Conservation (phyloP, 192 early-diverging fungal species). For the Backusella tarrabulga region DNA sequence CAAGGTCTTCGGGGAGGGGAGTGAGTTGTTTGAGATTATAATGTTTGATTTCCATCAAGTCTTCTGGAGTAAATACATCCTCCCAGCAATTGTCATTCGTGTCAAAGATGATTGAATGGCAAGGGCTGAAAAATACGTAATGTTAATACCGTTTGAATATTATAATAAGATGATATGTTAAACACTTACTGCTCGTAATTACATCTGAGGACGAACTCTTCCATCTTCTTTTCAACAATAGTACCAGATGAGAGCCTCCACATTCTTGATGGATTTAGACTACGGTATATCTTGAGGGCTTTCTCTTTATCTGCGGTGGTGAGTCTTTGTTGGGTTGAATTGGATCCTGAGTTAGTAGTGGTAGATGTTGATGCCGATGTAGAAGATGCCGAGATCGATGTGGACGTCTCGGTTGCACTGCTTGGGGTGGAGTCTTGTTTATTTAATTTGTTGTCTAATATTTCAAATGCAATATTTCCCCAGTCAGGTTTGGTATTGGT, state of each 20-base stretch:
- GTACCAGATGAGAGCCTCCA: conserved; percentile 1
- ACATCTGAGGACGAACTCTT: neutral
- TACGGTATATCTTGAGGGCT: neutral
- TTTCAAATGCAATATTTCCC: no score
- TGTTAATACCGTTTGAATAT: no score
- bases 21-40: neutral
- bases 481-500: no score
- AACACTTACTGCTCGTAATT: neutral
- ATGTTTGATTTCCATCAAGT: neutral
- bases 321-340: no score
- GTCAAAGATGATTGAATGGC: neutral
- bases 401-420: no score
- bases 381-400: no score
- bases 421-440: no score
- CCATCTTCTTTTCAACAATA: conserved; percentile 3
- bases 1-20: neutral
- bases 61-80: neutral
- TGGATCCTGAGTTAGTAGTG: no score
- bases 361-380: no score
- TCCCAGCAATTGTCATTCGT: neutral
- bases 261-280: neutral
- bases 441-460: no score
- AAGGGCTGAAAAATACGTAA: neutral
- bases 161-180: neutral
- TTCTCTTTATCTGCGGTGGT: no score